Percentiles rank a stretch among this genome's conserved stretches.
Evolutionary conservation across 345 rosid genomes (phyloP).

Genomic region (Syzygium aromaticum): DNA sequence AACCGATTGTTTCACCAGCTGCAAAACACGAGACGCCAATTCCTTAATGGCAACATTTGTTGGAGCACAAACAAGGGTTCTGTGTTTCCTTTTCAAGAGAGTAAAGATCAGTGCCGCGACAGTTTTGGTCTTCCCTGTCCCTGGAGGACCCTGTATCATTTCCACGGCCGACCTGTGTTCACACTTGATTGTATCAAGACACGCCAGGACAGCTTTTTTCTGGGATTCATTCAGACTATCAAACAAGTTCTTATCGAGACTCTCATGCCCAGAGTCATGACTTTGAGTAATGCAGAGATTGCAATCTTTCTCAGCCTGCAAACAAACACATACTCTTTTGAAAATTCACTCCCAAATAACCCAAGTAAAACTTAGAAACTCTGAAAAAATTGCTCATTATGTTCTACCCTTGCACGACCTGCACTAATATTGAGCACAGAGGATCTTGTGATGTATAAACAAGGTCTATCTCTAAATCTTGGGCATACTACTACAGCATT

Average conservation of each 20-base stretch:
- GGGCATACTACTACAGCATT: background rate
- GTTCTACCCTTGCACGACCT: background rate
- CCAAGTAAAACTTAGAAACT: background rate
- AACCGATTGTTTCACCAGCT: conserved; percentile 1
- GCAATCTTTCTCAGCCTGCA: conserved; percentile 1
- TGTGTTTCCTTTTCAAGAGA: conserved; percentile 9
- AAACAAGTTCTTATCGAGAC: background rate
- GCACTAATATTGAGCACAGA: background rate
- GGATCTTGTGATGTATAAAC: background rate
- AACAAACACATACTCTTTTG: background rate
- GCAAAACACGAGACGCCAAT: conserved; percentile 13
- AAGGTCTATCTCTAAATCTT: background rate
- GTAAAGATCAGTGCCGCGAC: background rate
- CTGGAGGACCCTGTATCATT: conserved; percentile 22
- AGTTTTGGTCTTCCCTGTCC: conserved; percentile 19
- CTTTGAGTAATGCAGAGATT: background rate
- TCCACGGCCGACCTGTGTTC: background rate
- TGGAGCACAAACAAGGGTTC: conserved; percentile 16
- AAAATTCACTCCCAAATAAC: background rate
- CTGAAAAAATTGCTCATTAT: background rate
- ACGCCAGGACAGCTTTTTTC: background rate
- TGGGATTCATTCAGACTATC: conserved; percentile 13
- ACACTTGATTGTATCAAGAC: background rate
- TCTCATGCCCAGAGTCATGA: background rate
- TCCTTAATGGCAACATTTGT: conserved; percentile 11